A percentile compares a stretch with the other conserved stretches of the same genome.
Evolutionary conservation across 2,329 filamentous ascomycete species (phyloP).

Genomic region (Apiospora aurea): DNA sequence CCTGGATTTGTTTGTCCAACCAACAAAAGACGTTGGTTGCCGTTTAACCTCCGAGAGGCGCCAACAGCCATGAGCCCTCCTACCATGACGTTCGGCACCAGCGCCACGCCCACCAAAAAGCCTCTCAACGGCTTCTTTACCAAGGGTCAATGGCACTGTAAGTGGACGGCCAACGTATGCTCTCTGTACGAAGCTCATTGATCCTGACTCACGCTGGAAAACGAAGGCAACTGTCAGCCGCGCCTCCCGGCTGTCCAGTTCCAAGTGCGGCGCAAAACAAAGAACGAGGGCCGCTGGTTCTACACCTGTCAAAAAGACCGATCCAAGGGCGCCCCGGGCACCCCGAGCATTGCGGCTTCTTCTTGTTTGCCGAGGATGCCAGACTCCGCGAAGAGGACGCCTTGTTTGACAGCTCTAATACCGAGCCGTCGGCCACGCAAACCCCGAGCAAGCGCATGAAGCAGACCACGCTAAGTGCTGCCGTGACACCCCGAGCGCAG

Average conservation of each 20-base stretch:
- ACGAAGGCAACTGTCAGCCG: conserved; percentile 57
- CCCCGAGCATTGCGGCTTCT: conserved; percentile 57
- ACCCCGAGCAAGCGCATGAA: conserved; percentile 30
- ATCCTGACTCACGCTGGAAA: background rate
- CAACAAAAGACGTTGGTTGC: background rate
- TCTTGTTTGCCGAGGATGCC: conserved; percentile 64
- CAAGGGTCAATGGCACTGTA: conserved; percentile 36
- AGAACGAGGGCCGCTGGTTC: conserved; percentile 60
- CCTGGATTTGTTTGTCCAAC: background rate
- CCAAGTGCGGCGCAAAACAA: conserved; percentile 55
- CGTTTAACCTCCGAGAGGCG: background rate
- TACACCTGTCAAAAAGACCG: conserved; percentile 59
- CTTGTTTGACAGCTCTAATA: conserved; percentile 53
- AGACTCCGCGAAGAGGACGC: conserved; percentile 51
- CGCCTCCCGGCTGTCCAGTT: conserved; percentile 57
- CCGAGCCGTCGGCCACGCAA: conserved; percentile 40
- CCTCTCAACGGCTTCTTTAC: conserved; percentile 25
- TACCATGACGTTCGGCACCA: conserved; percentile 26
- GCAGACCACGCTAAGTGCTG: conserved; percentile 40
- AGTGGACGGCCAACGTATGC: background rate
- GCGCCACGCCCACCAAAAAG: conserved; percentile 25
- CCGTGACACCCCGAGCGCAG: conserved; percentile 36
- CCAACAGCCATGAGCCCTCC: conserved; percentile 3
- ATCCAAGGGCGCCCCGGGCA: conserved; percentile 40
- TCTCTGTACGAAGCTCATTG: background rate